Evolutionary conservation across 2,329 filamentous ascomycete genomes (phyloP), one percentile per base, ranked within the genome.

Genomic region (Polytolypa hystricis): DNA sequence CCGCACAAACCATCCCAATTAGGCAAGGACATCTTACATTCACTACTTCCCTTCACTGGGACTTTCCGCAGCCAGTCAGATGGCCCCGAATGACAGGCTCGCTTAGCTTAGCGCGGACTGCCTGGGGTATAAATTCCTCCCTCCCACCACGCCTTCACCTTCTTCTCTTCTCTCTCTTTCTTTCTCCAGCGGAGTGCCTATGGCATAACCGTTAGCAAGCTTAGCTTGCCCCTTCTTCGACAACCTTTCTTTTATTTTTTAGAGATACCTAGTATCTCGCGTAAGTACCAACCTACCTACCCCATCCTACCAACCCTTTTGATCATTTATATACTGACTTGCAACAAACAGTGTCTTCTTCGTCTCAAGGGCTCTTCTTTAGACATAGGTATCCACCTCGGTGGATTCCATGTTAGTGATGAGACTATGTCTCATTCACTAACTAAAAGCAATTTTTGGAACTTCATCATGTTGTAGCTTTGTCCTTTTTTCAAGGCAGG

Each of bases 61-160:
- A 11, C 20, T 19, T 7, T 12, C 18, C 31, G 11, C n/a, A 12
- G 10, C 20, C 19, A 5, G 11, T 19, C 20, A n/a, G 19, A 33
- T 25, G 15, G 11, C n/a, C 4, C 11, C 31, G 3, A 15, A 21
- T 9, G 17, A 18, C 6, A 21, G 19, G 19, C 40, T 34, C 37
- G 33, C 37, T 42, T 35, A 20, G n/a, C 14, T 31, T 42, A 39
- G 40, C 33, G 40, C 30, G 28, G 11, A 26, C 28, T n/a, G 26
- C 3, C 14, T 20, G 16, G 10, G 27, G 16, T 42, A 46, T 46
- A 42, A 40, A 46, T 31, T 28, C 31, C 15, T 26, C 12, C 19
- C 33, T 17, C 25, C 38, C 14, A n/a, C 31, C 27, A 9, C 20
- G 2, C 21, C 30, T 30, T 23, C 28, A 9, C 15, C 23, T 35